Evolutionary conservation across 176 grass and related monocot species (phyloP), one percentile per base, ranked within the genome.

Genomic region (Pharus latifolius): DNA sequence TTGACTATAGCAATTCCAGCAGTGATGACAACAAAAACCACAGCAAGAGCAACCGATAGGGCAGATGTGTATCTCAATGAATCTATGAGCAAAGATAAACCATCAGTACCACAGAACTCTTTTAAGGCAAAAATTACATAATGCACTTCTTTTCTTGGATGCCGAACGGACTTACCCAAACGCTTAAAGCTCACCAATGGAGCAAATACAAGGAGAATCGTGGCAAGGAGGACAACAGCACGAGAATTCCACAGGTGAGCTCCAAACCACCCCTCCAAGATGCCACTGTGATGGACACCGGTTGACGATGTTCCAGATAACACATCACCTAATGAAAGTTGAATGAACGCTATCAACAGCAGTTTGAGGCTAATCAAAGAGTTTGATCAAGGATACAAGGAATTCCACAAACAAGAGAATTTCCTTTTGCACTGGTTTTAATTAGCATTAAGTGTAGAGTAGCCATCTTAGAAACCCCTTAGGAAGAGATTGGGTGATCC

Each of bases 181-280:
- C 56, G 83, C 60, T 88, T 97, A 65, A 97, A 84, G 78, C 80
- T 87, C 77, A 91, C 81, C 57, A 97, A 79, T 12, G 94, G 94
- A 78, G 80, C 80, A 76, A 97, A 84, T 26, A 97, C 88, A n/a
- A 79, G 49, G 66, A 97, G 63, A 65, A 83, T 83, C 47, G 89
- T 90, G 41, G 85, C 63, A 19, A 92, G 83, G 34, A 97, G 89
- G 63, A 97, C 80, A 52, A 90, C 22, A 1, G 81, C 41, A 63
- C 93, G 89, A 54, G 79, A 77, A 83, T 76, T 90, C 89, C 94
- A 97, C 45, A 82, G 63, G 19, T 87, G 83, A 68, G 72, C 70
- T 41, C 86, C 89, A 82, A 97, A 97, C 89, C 94, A 97, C n/a
- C 86, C 80, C 85, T 97, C 94, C 43, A 92, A 83, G 23, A 97